Percentiles rank a stretch among this genome's conserved stretches.
These are phyloP conservation scores for Umbellularia californica DNA, from an alignment of 164 flowering plant species.

Conservation along the genomic window DNA sequence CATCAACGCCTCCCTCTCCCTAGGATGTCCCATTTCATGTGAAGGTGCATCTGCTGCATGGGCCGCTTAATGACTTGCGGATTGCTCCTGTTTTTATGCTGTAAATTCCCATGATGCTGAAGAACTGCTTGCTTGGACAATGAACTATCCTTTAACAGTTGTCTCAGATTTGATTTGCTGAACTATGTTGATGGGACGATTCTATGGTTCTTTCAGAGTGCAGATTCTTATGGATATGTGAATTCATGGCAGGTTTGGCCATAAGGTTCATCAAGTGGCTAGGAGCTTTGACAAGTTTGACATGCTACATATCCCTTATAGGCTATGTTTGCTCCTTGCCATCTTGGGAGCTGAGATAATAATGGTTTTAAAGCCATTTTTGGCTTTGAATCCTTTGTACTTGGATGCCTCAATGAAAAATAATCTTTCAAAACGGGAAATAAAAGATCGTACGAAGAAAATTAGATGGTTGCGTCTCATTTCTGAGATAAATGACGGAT, in stretches of 20 bases:
- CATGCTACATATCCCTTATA: background rate
- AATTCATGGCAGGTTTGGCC: background rate
- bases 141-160: constrained; percentile 6
- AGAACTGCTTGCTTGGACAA: constrained; percentile 14
- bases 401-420: too few relatives aligned
- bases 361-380: too few relatives aligned
- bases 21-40: constrained; percentile 17
- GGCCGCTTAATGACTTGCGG: background rate
- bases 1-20: constrained; percentile 10
- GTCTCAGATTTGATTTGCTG: constrained; percentile 5
- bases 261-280: background rate
- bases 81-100: background rate
- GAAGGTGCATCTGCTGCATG: background rate
- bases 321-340: background rate
- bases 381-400: too few relatives aligned
- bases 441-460: too few relatives aligned
- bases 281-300: too few relatives aligned
- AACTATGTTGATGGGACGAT: constrained; percentile 4
- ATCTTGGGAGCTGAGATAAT: background rate
- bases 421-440: too few relatives aligned
- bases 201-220: background rate
- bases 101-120: constrained; percentile 10
- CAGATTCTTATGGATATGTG: background rate
- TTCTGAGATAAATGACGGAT: too few relatives aligned
- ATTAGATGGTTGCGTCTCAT: too few relatives aligned